Base-by-base conservation (phyloP, 805 yeast species). In the Starmerella powellii region DNA sequence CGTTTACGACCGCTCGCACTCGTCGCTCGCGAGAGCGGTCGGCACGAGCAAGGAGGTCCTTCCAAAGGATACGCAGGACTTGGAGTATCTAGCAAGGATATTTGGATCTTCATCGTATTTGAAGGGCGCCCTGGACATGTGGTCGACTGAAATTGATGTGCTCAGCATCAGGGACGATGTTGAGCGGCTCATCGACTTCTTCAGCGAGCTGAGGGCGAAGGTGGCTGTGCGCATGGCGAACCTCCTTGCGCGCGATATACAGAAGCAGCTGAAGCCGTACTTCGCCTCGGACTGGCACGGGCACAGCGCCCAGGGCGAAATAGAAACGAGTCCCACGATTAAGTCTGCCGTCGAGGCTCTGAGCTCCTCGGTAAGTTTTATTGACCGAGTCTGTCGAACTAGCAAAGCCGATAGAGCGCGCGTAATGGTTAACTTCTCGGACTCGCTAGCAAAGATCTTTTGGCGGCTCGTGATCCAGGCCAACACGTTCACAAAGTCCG, bases 31-130 rank as follows among this genome's bases (percentile, higher is more conserved):
- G 20, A 54, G 66, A 20, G 64, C 63, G 6, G 61, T 59, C 11
- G 57, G 63, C 6, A 57, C 65, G 2, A 48, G 54, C 3, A 42
- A 55, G 13, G 54, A 50, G 17, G 24, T 23, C 10, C 31, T 17
- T 13, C 8, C 16, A 1, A 51, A 54, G 4, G 67, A 63, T 2
- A 37, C 53, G 1, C 50, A 57, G 12, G 69, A 68, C 4, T 35
- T 69, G 4, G 69, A 66, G 47, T 50, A 71, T 32, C 56, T 70
- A 3, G 66, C 71, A 37, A 56, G 69, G 21, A 56, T 68, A 6
- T 57, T 53, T 43, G 65, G 66, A 32, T 58, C 62, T 39, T 52
- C 52, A 47, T 64, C 60, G 30, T 70, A 55, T 41, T 57, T 66
- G 33, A 53, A 57, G 11, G 66, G 63, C 31, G 52, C 63, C 4